Conservation (phyloP, 306 rosid genomes). For the Rubus idaeus region DNA sequence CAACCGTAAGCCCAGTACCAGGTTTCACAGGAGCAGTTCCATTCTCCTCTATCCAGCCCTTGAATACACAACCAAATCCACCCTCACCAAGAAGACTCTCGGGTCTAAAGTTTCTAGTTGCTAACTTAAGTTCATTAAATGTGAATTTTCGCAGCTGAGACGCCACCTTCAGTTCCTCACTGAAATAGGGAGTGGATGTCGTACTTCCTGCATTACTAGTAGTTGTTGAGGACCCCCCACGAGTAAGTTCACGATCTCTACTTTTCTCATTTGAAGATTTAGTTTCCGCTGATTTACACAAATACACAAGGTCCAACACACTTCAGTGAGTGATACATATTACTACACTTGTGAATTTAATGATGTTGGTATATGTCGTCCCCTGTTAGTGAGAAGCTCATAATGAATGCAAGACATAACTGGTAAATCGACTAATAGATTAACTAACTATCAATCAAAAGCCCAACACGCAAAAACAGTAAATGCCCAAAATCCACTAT, state of each 20-base stretch:
- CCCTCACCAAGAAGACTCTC: slow-evolving; percentile 99
- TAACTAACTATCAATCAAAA: slow-evolving; percentile 1
- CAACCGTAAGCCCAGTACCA: slow-evolving; percentile 97
- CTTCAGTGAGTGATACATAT: slow-evolving; percentile 9
- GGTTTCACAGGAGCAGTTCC: slow-evolving; percentile 98
- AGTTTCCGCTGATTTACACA: slow-evolving; percentile 47
- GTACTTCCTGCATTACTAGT: slow-evolving; percentile 70
- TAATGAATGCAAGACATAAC: slow-evolving; percentile 15
- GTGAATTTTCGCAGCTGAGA: slow-evolving; percentile 88
- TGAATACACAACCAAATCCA: slow-evolving; percentile 97
- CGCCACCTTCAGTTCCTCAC: slow-evolving; percentile 92
- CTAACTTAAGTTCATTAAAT: slow-evolving; percentile 83
- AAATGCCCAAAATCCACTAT: background rate
- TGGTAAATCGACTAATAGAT: slow-evolving; percentile 9
- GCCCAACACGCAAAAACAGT: slow-evolving; percentile 9
- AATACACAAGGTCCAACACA: slow-evolving; percentile 23
- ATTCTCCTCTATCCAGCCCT: slow-evolving; percentile 97
- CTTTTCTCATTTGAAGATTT: slow-evolving; percentile 53
- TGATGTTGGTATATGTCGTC: background rate
- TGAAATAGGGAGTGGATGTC: slow-evolving; percentile 66
- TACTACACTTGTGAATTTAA: background rate
- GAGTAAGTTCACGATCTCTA: slow-evolving; percentile 47
- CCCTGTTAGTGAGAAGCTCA: background rate
- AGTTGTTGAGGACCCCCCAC: slow-evolving; percentile 58
- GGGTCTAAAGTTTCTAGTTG: slow-evolving; percentile 94